Evolutionary conservation across 1,284 basidiomycete genomes (phyloP).

Genomic region (Pseudozyma pruni): DNA sequence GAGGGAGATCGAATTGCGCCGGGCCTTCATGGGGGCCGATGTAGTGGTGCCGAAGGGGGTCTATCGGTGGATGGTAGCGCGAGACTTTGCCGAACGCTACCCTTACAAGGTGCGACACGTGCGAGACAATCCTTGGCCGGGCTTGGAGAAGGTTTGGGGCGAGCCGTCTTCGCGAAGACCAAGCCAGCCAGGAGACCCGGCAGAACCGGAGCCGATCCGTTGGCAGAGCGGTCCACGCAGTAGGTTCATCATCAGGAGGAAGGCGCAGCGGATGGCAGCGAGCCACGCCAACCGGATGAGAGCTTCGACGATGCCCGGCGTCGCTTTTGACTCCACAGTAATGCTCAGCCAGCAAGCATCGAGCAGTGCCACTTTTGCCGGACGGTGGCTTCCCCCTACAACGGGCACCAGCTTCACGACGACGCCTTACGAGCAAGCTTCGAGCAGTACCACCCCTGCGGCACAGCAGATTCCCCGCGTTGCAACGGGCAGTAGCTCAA

Average conservation of each 20-base stretch:
- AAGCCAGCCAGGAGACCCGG: not conserved
- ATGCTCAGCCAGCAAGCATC: no score
- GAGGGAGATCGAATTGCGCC: slow-evolving; percentile 21
- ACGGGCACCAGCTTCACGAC: no score
- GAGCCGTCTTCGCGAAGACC: slow-evolving; percentile 5
- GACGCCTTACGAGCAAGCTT: no score
- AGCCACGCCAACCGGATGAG: not conserved
- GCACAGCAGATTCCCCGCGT: no score
- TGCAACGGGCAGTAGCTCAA: no score
- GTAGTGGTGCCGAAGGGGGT: slow-evolving; percentile 26
- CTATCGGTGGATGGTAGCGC: slow-evolving; percentile 40
- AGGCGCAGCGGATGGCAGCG: not conserved
- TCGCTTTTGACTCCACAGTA: no score
- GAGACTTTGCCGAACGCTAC: slow-evolving; percentile 34
- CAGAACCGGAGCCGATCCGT: slow-evolving; percentile 13
- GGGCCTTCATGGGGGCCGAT: slow-evolving; percentile 15
- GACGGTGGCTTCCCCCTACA: no score
- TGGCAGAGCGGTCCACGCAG: slow-evolving; percentile 38
- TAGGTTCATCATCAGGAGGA: slow-evolving; percentile 28
- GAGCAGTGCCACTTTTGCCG: no score
- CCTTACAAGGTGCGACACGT: slow-evolving; percentile 28
- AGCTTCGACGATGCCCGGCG: no score
- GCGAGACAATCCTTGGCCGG: slow-evolving; percentile 35
- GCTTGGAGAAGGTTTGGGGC: slow-evolving; percentile 31
- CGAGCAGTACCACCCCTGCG: no score